Evolutionary conservation across 2,329 filamentous ascomycete genomes (phyloP), one percentile per base, ranked within the genome.

Genomic region (Leptographium flavum): DNA sequence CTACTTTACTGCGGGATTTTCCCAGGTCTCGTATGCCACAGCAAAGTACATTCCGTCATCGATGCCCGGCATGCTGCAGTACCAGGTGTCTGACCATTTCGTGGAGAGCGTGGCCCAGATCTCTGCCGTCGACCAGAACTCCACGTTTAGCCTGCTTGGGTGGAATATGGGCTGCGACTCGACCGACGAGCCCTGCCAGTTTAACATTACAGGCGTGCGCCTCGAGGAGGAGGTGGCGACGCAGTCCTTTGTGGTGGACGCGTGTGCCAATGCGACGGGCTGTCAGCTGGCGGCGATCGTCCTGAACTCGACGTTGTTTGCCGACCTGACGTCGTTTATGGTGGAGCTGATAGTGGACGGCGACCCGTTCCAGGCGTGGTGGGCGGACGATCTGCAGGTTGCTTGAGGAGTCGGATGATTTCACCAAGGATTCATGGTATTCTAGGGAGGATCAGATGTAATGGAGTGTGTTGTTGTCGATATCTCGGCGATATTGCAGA

Each of bases 381-480:
- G 66, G 65, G 63, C 63, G 42, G 68, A 71, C 50, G 63, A 71
- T 51, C 45, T 70, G 17, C 15, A 8, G 13, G 19, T 45, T 4
- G 21, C 25, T 5, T 45, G 15, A 32, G 25, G n/a, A 17, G 38
- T 17, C 4, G n/a, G n/a, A n/a, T n/a, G n/a, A n/a, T n/a, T n/a
- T n/a, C n/a, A n/a, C n/a, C n/a, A n/a, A n/a, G n/a, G n/a, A n/a
- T n/a, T n/a, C n/a, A n/a, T n/a, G n/a, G n/a, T n/a, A n/a, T n/a
- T n/a, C n/a, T n/a, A n/a, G n/a, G 27, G 27, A 28, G 27, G 27
- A 28, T 28, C n/a, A n/a, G n/a, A n/a, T n/a, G n/a, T n/a, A n/a
- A n/a, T n/a, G n/a, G n/a, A n/a, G n/a, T n/a, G n/a, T n/a, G n/a
- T n/a, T n/a, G n/a, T n/a, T n/a, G n/a, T n/a, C n/a, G n/a, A n/a